Conservation (phyloP, 441 rosid genomes). For the Pelargonium cotyledonis region DNA sequence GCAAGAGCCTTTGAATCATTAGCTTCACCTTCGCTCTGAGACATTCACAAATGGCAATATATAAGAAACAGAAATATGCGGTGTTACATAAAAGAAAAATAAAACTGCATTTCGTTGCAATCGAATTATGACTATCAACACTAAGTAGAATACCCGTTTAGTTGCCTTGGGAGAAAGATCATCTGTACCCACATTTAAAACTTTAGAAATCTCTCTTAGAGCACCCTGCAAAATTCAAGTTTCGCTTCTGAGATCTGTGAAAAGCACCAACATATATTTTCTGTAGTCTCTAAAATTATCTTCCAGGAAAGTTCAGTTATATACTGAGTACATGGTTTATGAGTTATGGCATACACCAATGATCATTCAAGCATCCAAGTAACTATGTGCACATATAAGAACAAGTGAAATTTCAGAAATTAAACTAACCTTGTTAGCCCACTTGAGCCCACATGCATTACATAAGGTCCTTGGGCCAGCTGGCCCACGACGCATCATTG, state of each 20-base stretch:
- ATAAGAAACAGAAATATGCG: neutral
- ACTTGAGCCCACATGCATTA: constrained; percentile 31
- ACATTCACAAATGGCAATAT: neutral
- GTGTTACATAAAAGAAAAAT: neutral
- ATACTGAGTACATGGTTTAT: neutral
- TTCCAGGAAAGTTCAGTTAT: neutral
- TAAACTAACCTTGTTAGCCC: constrained; percentile 28
- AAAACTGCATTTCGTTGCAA: neutral
- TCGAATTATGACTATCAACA: neutral
- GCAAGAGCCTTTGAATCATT: constrained; percentile 16
- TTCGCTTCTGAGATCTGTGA: constrained; percentile 11
- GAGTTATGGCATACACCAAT: neutral
- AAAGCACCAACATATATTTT: constrained; percentile 1
- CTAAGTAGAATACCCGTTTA: constrained; percentile 24
- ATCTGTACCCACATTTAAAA: constrained; percentile 19
- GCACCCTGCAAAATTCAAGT: constrained; percentile 31
- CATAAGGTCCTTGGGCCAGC: constrained; percentile 29
- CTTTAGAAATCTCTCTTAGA: constrained; percentile 33
- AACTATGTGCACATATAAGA: neutral
- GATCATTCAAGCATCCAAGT: neutral
- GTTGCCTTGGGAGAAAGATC: constrained; percentile 28
- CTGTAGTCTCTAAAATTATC: neutral
- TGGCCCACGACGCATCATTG: constrained; percentile 33
- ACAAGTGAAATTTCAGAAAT: neutral
- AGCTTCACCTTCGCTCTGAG: constrained; percentile 27